Conservation (phyloP, 805 yeast species). For the Ogataea naganishii region DNA sequence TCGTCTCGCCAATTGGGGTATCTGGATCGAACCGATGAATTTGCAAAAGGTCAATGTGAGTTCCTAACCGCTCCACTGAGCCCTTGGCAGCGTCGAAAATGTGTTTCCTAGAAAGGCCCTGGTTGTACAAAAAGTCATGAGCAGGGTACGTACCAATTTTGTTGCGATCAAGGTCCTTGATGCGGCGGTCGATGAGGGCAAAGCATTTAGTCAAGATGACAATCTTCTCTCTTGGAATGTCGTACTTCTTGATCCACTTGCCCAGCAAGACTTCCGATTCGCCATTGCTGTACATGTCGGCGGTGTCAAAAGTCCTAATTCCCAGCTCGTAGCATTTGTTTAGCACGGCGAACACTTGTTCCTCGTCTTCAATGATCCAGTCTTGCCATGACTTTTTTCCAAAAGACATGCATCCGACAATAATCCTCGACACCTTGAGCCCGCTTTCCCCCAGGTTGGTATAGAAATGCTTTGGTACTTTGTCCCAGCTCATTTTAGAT, state of each 20-base stretch:
- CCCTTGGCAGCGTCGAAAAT: slow-evolving; percentile 33
- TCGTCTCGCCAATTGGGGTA: slow-evolving; percentile 42
- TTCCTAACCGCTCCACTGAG: slow-evolving; percentile 37
- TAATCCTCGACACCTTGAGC: slow-evolving; percentile 29
- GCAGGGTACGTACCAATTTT: slow-evolving; percentile 1
- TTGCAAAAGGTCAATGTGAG: slow-evolving; percentile 44
- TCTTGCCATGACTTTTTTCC: slow-evolving; percentile 35
- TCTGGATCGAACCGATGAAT: slow-evolving; percentile 44
- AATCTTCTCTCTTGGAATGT: slow-evolving; percentile 20
- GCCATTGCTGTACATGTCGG: slow-evolving; percentile 24
- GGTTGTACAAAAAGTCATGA: slow-evolving; percentile 18
- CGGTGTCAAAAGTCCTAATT: slow-evolving; percentile 35
- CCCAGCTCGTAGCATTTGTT: slow-evolving; percentile 37
- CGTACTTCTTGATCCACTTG: slow-evolving; percentile 17
- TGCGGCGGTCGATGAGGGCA: slow-evolving; percentile 8
- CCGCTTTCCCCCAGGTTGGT: slow-evolving; percentile 8
- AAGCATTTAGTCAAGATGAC: slow-evolving; percentile 20
- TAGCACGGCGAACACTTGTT: slow-evolving; percentile 31
- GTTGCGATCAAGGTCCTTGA: slow-evolving; percentile 4
- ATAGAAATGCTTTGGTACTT: slow-evolving; percentile 9
- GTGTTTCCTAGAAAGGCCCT: slow-evolving; percentile 37
- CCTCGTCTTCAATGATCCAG: slow-evolving; percentile 39
- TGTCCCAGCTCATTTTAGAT: slow-evolving; percentile 3
- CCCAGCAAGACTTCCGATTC: slow-evolving; percentile 17
- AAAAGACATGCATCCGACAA: slow-evolving; percentile 49